Base-by-base conservation (phyloP, 2,329 filamentous ascomycete genomes). In the Tolypocladium ophioglossoides region DNA sequence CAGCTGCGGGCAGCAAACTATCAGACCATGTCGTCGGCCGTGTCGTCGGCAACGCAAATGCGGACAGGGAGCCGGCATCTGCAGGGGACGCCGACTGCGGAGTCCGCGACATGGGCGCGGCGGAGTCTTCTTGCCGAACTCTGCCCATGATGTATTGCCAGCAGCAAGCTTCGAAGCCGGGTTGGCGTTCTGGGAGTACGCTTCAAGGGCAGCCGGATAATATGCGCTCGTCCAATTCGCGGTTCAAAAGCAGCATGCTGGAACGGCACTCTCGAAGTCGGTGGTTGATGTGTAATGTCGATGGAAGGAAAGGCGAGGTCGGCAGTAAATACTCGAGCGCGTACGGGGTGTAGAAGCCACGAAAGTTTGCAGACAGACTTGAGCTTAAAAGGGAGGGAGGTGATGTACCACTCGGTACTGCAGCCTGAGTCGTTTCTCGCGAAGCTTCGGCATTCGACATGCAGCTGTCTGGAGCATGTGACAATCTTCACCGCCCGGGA, bases 41-140 rank as follows among this genome's bases (percentile, higher is more conserved):
- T n/a, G 54, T 35, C 22, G 50, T 52, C 8, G 57, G 56, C n/a
- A 54, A 48, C 47, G 54, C 46, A 24, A 44, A 47, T 34, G 22
- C 54, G 27, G 56, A 52, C 38, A 55, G 53, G 34, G 53, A 52
- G 16, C 53, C 54, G 32, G 52, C 39, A 35, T 54, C 53, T 2
- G 54, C 52, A 10, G 57, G 52, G 20, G 57, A 55, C 41, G 57
- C 20, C 14, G 56, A 39, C 20, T 50, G 51, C 20, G 59, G 59
- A 30, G 56, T 56, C 16, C 52, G 57, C 30, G 50, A 56, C 53
- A 55, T 50, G 39, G 60, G 56, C 51, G 62, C 60, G 44, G 59
- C 58, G 7, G 60, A 58, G 22, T 55, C 56, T 27, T 59, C 58
- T 39, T 35, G 52, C 16, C n/a, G 48, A 24, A 54, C 50, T 22